Percentiles rank a stretch among this genome's conserved stretches.
Conservation (phyloP, 441 rosid genomes). For the Pelargonium citronellum region DNA sequence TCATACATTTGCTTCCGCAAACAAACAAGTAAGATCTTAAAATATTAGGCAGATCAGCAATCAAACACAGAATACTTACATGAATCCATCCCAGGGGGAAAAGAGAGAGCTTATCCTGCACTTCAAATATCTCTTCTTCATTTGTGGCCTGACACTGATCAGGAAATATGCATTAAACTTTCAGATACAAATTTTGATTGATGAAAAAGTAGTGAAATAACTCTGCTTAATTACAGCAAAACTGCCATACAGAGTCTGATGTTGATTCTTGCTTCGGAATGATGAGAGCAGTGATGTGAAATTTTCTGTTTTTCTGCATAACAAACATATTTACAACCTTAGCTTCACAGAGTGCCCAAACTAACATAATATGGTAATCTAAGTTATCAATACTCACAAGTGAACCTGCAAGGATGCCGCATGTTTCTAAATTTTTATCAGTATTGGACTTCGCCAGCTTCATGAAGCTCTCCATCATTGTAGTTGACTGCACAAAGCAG, state of each 20-base stretch:
- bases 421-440: slow-evolving; percentile 78
- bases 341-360: slow-evolving; percentile 15
- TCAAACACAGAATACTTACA: slow-evolving; percentile 43
- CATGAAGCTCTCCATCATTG: slow-evolving; percentile 91
- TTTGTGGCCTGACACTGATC: slow-evolving; percentile 85
- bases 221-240: slow-evolving; percentile 11
- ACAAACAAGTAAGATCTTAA: background rate
- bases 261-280: slow-evolving; percentile 97
- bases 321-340: slow-evolving; percentile 19
- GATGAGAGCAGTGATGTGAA: slow-evolving; percentile 78
- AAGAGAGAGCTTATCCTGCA: slow-evolving; percentile 83
- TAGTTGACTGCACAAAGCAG: slow-evolving; percentile 55
- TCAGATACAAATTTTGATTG: slow-evolving; percentile 2
- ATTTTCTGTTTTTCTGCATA: slow-evolving; percentile 83
- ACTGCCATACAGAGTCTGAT: slow-evolving; percentile 65
- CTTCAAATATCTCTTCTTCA: slow-evolving; percentile 98
- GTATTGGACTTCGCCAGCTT: slow-evolving; percentile 89
- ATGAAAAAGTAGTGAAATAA: slow-evolving; percentile 13
- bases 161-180: slow-evolving; percentile 13
- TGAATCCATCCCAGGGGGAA: slow-evolving; percentile 99
- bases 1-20: background rate
- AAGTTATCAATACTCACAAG: slow-evolving; percentile 54
- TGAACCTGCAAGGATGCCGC: slow-evolving; percentile 93
- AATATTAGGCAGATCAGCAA: background rate
- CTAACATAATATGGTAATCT: background rate